Evolutionary conservation across 805 yeast genomes (phyloP).

Genomic region (Ogataea nakhonphanomensis): DNA sequence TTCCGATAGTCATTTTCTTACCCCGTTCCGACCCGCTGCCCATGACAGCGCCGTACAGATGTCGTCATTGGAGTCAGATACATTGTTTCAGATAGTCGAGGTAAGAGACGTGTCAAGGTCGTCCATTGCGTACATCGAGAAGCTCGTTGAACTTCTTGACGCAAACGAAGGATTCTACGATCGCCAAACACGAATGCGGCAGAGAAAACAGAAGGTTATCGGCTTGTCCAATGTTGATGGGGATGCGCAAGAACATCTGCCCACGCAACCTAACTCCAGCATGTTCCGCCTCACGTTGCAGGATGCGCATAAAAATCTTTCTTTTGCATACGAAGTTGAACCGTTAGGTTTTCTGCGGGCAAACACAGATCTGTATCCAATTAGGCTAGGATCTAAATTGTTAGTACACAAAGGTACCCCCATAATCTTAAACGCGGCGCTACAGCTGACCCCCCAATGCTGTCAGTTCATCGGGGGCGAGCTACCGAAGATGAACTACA

Average conservation of each 20-base stretch:
- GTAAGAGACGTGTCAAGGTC: slow-evolving; percentile 54
- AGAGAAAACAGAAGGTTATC: slow-evolving; percentile 32
- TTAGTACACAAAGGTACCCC: slow-evolving; percentile 46
- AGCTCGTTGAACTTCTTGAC: slow-evolving; percentile 48
- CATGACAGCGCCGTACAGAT: slow-evolving; percentile 2
- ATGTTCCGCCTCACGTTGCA: slow-evolving; percentile 56
- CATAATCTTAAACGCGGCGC: slow-evolving; percentile 44
- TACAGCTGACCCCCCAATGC: slow-evolving; percentile 30
- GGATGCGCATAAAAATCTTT: slow-evolving; percentile 47
- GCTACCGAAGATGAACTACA: slow-evolving; percentile 25
- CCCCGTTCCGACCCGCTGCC: slow-evolving; percentile 12
- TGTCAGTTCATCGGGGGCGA: slow-evolving; percentile 31
- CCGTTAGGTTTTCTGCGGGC: slow-evolving; percentile 45
- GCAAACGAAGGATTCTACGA: slow-evolving; percentile 61
- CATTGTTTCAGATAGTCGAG: slow-evolving; percentile 54
- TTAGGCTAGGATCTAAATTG: slow-evolving; percentile 57
- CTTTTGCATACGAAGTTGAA: slow-evolving; percentile 57
- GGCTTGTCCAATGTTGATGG: slow-evolving; percentile 49
- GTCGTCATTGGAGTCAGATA: slow-evolving; percentile 15
- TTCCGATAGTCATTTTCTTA: slow-evolving; percentile 5
- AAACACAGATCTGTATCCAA: slow-evolving; percentile 30
- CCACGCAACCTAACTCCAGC: not conserved
- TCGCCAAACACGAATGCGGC: slow-evolving; percentile 35
- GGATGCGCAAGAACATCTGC: slow-evolving; percentile 5
- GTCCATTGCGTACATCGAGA: slow-evolving; percentile 50